Conservation (phyloP, 2,329 filamentous ascomycete genomes). For the Penicillium sp. region DNA sequence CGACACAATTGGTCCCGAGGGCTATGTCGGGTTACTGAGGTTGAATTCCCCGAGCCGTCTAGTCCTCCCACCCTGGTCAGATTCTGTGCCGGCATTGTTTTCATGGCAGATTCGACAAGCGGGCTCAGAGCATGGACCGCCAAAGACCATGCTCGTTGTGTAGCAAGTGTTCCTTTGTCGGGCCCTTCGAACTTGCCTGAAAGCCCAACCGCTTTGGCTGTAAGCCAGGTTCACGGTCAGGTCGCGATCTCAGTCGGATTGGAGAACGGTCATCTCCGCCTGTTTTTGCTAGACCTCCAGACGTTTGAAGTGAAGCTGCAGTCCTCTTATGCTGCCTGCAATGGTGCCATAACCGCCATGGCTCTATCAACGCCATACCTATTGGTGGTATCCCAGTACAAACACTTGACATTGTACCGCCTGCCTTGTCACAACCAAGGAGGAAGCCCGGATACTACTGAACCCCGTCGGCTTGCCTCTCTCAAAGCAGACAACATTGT, state of each 20-base stretch:
- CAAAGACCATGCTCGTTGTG: conserved; percentile 58
- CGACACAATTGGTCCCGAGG: conserved; percentile 90
- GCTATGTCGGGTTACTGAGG: conserved; percentile 75
- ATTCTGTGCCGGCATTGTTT: conserved; percentile 72
- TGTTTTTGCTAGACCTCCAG: conserved; percentile 63
- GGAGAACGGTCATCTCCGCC: conserved; percentile 67
- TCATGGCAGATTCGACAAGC: conserved; percentile 69
- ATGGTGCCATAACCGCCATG: conserved; percentile 68
- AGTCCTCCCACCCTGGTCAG: conserved; percentile 70
- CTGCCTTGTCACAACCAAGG: conserved; percentile 43
- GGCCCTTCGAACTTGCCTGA: conserved; percentile 60
- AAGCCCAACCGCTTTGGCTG: conserved; percentile 52
- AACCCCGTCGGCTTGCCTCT: conserved; percentile 66
- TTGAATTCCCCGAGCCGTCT: conserved; percentile 61
- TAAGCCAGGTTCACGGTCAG: conserved; percentile 46
- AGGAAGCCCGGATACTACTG: conserved; percentile 16
- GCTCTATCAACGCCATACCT: conserved; percentile 75
- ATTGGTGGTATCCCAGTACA: conserved; percentile 73
- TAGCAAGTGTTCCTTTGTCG: conserved; percentile 52
- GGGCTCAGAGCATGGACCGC: conserved; percentile 80
- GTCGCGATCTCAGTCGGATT: conserved; percentile 71
- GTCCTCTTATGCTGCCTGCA: conserved; percentile 64
- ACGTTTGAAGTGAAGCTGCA: conserved; percentile 48
- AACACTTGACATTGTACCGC: conserved; percentile 74
- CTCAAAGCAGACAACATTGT: conserved; percentile 78